Evolutionary conservation across 2,329 filamentous ascomycete genomes (phyloP), one percentile per base, ranked within the genome.

Genomic region (Periconia sp.): DNA sequence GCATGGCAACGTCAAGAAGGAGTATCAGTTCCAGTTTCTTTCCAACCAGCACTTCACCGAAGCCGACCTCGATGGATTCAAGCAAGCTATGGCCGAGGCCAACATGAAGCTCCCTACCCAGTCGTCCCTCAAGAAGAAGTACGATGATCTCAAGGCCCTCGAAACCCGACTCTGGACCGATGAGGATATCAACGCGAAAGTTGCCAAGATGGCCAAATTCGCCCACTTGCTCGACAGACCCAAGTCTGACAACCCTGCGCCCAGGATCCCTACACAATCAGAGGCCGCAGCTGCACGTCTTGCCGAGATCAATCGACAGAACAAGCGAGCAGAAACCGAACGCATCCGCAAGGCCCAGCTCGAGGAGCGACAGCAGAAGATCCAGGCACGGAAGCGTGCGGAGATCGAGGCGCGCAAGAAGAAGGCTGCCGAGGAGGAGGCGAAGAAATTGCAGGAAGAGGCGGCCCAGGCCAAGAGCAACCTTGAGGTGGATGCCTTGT

Each of bases 331-430:
- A 62, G 97, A 97, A 68, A 83, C 85, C n/a, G 90, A 96, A 70
- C 87, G 90, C 45, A 89, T 97, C n/a, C 90, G 93, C 55, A 90
- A 90, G 72, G 93, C 92, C 0, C 90, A 97, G 70, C 81, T 96
- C 52, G 88, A 88, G 62, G 94, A 99, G 76, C 74, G 76, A 18
- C 64, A 70, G 27, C 70, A 73, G 54, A 64, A 73, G 43, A 62
- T 73, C 46, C 59, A 69, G 13, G 72, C 70, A 9, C 71, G 63
- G 30, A 54, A 74, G 66, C 60, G 65, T 54, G 59, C 33, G 75
- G 80, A 51, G 41, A 82, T 83, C 45, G 85, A 87, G 11, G 60
- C 58, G 2, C 52, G 59, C 2, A 54, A 55, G 33, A 65, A 62
- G 62, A 76, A 90, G 69, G 84, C 88, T 68, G 79, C 83, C 48